Evolutionary conservation across 441 rosid species (phyloP).

Genomic region (Brassica hybrid): DNA sequence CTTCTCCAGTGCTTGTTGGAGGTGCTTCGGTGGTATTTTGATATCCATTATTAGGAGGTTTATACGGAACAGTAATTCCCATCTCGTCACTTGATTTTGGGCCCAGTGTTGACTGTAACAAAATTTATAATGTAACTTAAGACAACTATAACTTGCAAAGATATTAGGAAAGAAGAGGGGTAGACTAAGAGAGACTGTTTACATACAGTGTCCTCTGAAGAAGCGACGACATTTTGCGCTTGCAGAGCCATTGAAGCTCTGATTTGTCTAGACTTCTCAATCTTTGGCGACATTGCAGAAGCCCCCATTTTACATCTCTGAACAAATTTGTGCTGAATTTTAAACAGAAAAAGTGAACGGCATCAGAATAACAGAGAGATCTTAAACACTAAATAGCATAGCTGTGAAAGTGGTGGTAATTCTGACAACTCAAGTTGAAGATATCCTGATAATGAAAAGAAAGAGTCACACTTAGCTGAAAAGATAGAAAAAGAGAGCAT

Average conservation of each 20-base stretch:
- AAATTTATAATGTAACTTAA: conserved; percentile 17
- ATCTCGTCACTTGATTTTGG: conserved; percentile 64
- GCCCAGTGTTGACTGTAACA: conserved; percentile 63
- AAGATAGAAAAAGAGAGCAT: background rate
- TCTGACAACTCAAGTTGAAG: conserved; percentile 22
- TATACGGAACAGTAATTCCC: conserved; percentile 84
- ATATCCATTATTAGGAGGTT: conserved; percentile 52
- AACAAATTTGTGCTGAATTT: conserved; percentile 87
- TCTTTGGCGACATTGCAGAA: conserved; percentile 86
- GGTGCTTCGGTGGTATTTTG: conserved; percentile 52
- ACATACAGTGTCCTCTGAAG: conserved; percentile 54
- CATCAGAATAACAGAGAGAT: conserved; percentile 37
- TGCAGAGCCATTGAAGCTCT: conserved; percentile 74
- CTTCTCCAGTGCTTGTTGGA: conserved; percentile 43
- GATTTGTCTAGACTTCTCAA: conserved; percentile 85
- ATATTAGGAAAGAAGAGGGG: conserved; percentile 18
- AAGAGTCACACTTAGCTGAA: background rate
- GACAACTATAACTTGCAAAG: conserved; percentile 7
- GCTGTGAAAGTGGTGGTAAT: conserved; percentile 22
- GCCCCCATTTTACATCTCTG: conserved; percentile 93
- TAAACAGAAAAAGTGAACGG: conserved; percentile 29
- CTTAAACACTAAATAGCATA: conserved; percentile 14
- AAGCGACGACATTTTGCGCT: conserved; percentile 58
- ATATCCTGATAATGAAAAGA: conserved; percentile 20
- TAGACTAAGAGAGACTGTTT: conserved; percentile 9